Evolutionary conservation across 192 early-diverging fungal genomes (phyloP).

Genomic region (Coemansia reversa): DNA sequence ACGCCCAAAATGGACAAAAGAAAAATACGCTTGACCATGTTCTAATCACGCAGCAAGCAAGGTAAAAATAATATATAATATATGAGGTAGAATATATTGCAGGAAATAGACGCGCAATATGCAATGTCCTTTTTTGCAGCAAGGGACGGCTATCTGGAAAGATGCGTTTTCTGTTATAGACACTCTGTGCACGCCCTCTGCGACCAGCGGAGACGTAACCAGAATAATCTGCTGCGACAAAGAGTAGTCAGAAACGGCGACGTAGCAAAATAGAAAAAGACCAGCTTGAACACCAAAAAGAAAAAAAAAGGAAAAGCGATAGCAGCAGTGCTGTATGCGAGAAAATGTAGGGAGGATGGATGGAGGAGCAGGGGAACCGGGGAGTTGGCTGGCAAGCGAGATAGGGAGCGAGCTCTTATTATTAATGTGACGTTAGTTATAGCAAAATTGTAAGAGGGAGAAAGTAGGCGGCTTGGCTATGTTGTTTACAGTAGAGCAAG

Average conservation of each 20-base stretch:
- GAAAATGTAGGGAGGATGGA: conserved; percentile 15
- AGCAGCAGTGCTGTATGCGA: background rate
- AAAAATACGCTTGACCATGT: conserved; percentile 33
- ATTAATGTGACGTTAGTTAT: conserved; percentile 7
- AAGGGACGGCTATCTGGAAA: background rate
- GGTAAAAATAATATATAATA: background rate
- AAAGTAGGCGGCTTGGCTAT: conserved; percentile 10
- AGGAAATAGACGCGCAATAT: background rate
- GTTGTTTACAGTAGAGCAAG: conserved; percentile 8
- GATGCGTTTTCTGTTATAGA: conserved; percentile 6
- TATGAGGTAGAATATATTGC: background rate
- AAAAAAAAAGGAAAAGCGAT: conserved; percentile 2
- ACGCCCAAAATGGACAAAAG: conserved; percentile 30
- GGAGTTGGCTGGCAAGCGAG: background rate
- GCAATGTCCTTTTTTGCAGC: background rate
- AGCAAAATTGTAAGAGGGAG: conserved; percentile 1
- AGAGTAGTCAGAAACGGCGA: background rate
- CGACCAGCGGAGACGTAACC: conserved; percentile 35
- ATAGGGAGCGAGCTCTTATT: conserved; percentile 14
- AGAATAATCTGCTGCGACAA: background rate
- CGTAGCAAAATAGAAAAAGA: conserved; percentile 16
- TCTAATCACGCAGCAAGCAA: background rate
- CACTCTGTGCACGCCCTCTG: conserved; percentile 20
- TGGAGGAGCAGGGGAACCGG: conserved; percentile 6
- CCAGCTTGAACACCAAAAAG: conserved; percentile 27